phyloP scores from a whole-genome alignment of 2,329 filamentous ascomycete species.

The Akanthomyces uredinophilus region DNA sequence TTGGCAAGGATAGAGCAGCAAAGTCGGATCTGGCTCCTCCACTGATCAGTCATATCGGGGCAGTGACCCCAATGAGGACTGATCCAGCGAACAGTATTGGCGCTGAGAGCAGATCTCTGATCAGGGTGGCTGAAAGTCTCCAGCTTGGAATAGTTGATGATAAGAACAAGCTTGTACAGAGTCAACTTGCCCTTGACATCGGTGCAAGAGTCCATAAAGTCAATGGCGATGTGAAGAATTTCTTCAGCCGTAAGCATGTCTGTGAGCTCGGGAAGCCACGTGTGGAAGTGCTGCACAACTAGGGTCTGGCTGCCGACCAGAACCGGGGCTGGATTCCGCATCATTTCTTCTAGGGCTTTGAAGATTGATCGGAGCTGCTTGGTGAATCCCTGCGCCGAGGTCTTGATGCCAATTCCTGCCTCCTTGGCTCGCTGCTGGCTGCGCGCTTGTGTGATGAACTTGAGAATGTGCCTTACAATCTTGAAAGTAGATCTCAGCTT shows the following conservation, averaged over 20 bases:
- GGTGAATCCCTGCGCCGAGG: conserved; percentile 67
- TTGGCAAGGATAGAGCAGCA: conserved; percentile 90
- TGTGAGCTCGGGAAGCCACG: conserved; percentile 89
- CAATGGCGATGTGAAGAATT: conserved; percentile 83
- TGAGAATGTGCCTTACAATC: conserved; percentile 85
- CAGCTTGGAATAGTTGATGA: conserved; percentile 83
- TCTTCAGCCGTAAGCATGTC: conserved; percentile 74
- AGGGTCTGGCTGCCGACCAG: conserved; percentile 92
- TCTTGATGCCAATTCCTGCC: conserved; percentile 77
- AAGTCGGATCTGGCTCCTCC: conserved; percentile 86
- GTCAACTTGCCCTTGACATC: conserved; percentile 85
- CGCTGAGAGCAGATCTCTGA: conserved; percentile 66
- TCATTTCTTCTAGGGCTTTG: conserved; percentile 81
- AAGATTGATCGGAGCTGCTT: conserved; percentile 83
- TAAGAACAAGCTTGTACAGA: conserved; percentile 85
- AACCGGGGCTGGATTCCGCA: conserved; percentile 79
- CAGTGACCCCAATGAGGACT: conserved; percentile 86
- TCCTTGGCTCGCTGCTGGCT: conserved; percentile 86
- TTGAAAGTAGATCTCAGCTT: conserved; percentile 90
- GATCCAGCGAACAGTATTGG: conserved; percentile 86
- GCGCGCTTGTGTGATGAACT: conserved; percentile 87
- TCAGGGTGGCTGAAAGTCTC: conserved; percentile 76
- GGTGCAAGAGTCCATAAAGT: conserved; percentile 88
- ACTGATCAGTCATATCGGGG: conserved; percentile 71
- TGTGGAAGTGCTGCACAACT: conserved; percentile 92